Percentiles rank a stretch among this genome's conserved stretches.
These are phyloP conservation scores for Collariella sp. DNA, from an alignment of 495 filamentous ascomycete species.

Conservation along the genomic window DNA sequence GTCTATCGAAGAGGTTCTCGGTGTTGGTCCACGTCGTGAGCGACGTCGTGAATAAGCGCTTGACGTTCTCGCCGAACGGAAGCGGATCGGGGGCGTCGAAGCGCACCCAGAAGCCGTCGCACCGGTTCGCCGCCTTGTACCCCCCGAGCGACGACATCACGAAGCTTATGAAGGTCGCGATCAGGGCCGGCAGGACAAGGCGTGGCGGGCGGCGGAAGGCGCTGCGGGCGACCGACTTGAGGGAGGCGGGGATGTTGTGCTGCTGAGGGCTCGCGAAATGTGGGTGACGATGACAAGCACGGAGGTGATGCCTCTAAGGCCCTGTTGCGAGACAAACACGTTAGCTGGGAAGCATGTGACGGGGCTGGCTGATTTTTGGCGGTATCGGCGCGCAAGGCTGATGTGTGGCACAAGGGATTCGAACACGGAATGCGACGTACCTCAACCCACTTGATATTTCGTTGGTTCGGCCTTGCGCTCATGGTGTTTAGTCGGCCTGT, in stretches of 20 bases:
- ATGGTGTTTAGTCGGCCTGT: conserved; percentile 4
- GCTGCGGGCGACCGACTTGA: conserved; percentile 49
- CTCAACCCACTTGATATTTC: conserved; percentile 35
- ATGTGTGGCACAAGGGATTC: not conserved
- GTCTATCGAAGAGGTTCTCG: conserved; percentile 52
- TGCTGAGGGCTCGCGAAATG: conserved; percentile 49
- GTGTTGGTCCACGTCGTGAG: conserved; percentile 50
- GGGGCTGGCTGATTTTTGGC: not conserved
- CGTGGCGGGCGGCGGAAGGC: conserved; percentile 56
- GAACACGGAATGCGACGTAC: conserved; percentile 14
- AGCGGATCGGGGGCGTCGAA: conserved; percentile 37
- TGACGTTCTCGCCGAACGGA: conserved; percentile 28
- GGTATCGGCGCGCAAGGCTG: no score
- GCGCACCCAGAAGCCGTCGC: conserved; percentile 53
- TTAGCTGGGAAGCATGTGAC: not conserved
- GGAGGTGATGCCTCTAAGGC: conserved; percentile 56
- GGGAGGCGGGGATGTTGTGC: conserved; percentile 43
- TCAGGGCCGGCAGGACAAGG: conserved; percentile 50
- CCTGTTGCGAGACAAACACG: conserved; percentile 31
- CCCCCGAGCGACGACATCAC: conserved; percentile 46
- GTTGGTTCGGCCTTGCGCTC: conserved; percentile 19
- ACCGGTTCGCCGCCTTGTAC: conserved; percentile 46
- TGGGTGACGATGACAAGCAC: conserved; percentile 56
- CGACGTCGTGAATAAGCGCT: conserved; percentile 38
- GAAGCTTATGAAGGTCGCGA: conserved; percentile 54